Conservation (phyloP, 1,284 basidiomycete species). For the Volvariella surrecta region DNA sequence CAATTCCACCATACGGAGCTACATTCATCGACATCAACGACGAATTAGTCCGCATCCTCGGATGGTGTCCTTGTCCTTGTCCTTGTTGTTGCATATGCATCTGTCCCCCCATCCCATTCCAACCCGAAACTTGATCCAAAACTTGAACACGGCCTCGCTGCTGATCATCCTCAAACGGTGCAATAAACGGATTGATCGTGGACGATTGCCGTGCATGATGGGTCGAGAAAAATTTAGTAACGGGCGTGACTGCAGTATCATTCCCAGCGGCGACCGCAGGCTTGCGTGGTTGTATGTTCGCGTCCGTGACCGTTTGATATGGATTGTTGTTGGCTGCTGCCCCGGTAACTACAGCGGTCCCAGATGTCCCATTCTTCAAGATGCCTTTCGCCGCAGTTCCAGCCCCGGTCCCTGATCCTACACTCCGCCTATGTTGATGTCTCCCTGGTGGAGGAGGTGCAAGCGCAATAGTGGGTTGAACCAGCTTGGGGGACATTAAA, state of each 20-base stretch:
- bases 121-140: no score
- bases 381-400: not conserved
- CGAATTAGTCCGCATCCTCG: no score
- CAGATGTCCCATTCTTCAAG: not conserved
- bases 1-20: no score
- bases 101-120: no score
- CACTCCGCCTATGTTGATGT: not conserved
- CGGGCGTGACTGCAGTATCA: constrained; percentile 24
- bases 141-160: no score
- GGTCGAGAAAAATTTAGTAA: constrained; percentile 38
- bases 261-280: constrained; percentile 5
- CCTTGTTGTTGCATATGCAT: no score
- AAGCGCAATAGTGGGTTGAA: constrained; percentile 13
- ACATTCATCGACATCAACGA: no score
- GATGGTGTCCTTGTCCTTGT: no score
- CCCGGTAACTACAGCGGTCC: no score
- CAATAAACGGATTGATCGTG: constrained; percentile 49
- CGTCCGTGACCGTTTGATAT: constrained; percentile 18
- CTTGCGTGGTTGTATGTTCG: constrained; percentile 13
- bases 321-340: constrained; percentile 17
- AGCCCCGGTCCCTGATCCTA: not conserved
- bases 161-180: constrained; percentile 73
- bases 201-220: constrained; percentile 34
- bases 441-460: constrained; percentile 12
- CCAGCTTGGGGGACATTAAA: constrained; percentile 11